Base-by-base conservation (phyloP, 805 yeast genomes). In the Candida pseudoglaebosa region DNA sequence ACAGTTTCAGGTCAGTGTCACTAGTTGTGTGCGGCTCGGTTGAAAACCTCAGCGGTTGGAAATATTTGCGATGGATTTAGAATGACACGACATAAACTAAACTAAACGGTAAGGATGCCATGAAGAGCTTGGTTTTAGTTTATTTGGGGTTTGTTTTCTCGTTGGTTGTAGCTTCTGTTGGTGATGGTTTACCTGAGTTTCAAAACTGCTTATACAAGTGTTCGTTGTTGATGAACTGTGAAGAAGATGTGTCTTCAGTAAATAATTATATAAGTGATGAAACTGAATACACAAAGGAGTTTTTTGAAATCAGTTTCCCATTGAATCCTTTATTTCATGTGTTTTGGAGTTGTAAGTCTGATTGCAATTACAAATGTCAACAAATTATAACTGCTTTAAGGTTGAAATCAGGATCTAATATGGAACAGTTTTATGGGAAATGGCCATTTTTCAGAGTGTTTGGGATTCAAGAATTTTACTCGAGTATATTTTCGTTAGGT, bases 361-460 rank as follows among this genome's bases (percentile, higher is more conserved):
- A 66, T 38, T 68, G 73, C 46, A 47, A 56, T 36, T 68, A 68
- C 41, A 60, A 65, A 39, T 68, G 73, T 45, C 65, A 56, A 41
- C 72, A 65, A 43, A 40, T 53, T 7, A 47, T 67, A 20, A 59
- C 68, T 4, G 43, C 49, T 16, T 38, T 39, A 19, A 43, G 70
- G 13, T 32, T 39, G 17, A 31, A 24, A 4, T 17, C 34, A 0
- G 57, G 55, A 2, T 43, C 48, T 6, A 54, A 54, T 4, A 48
- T 60, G 46, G 71, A 66, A n/a, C 69, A 68, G 42, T 68, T 66
- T 43, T 52, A 54, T 35, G 73, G 73, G 4, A 68, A 68, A 44
- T 68, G 73, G 73, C 73, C 73, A 4, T 68, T 68, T 37, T 40
- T 36, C 4, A 48, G 72, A 21, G 48, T 67, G 1, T 50, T 59